phyloP scores from a whole-genome alignment of 2,329 filamentous ascomycete species.

The Trichoderma citrinoviride region DNA sequence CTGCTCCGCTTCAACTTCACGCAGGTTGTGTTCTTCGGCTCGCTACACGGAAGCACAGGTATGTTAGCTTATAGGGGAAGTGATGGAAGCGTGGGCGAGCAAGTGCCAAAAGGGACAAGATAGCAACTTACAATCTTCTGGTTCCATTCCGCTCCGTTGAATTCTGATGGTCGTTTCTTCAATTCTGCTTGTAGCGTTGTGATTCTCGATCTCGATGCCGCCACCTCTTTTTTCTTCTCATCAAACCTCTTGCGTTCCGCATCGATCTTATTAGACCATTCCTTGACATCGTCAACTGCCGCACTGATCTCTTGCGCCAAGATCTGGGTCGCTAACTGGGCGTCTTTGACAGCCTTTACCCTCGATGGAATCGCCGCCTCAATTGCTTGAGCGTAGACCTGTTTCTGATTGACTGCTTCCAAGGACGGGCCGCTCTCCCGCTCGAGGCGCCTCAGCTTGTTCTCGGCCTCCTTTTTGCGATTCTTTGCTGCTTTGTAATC shows the following conservation, averaged over 20 bases:
- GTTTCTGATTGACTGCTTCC: constrained; percentile 65
- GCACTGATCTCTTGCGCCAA: constrained; percentile 40
- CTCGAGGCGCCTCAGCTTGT: constrained; percentile 59
- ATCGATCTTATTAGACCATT: constrained; percentile 44
- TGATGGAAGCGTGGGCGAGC: neutral
- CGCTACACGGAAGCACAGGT: constrained; percentile 44
- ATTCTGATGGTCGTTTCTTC: constrained; percentile 61
- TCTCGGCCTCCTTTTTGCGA: constrained; percentile 52
- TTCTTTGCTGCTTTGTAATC: constrained; percentile 53
- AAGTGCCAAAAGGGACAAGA: neutral
- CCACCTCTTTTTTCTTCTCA: constrained; percentile 51
- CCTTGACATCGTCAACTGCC: constrained; percentile 42
- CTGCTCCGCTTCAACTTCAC: constrained; percentile 49
- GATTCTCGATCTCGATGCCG: constrained; percentile 55
- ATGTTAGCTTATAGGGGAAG: constrained; percentile 21
- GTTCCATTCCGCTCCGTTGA: constrained; percentile 70
- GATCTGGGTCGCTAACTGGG: constrained; percentile 52
- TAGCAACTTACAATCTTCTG: constrained; percentile 60
- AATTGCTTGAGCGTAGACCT: constrained; percentile 61
- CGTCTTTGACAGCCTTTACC: constrained; percentile 50
- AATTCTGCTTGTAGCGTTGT: constrained; percentile 61
- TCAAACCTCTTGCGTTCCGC: constrained; percentile 51
- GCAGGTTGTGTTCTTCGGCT: constrained; percentile 55
- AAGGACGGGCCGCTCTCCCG: constrained; percentile 63
- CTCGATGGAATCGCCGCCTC: constrained; percentile 54